Conservation (phyloP, 768 basidiomycete species). For the Termitomyces sp. region DNA sequence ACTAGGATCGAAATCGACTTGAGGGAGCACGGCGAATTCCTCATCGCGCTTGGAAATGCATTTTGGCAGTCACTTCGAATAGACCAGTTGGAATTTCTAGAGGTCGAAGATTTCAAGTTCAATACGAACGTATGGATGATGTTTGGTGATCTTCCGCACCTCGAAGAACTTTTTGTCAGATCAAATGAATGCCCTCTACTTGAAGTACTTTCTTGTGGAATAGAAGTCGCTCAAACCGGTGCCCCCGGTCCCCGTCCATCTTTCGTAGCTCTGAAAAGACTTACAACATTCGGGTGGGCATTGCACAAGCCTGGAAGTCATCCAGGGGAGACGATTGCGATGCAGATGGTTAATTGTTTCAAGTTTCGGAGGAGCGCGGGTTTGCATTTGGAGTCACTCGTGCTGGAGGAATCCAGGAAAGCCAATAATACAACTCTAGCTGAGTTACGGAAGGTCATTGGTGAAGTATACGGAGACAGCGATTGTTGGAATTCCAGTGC, state of each 20-base stretch:
- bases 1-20: neutral
- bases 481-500: neutral
- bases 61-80: conserved; percentile 1
- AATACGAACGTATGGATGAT: neutral
- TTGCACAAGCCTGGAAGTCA: neutral
- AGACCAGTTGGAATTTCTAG: neutral
- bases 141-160: neutral
- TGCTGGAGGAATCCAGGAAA: neutral
- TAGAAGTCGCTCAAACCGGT: no score
- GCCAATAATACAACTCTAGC: neutral
- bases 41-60: neutral
- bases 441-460: neutral
- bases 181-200: neutral
- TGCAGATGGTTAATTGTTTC: neutral
- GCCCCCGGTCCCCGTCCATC: neutral
- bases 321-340: neutral
- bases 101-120: neutral
- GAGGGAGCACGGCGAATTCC: neutral
- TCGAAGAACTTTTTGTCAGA: neutral
- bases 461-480: neutral
- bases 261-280: neutral
- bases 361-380: neutral
- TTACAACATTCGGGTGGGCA: neutral
- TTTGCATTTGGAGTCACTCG: neutral
- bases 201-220: neutral